Conservation (phyloP, 2,329 filamentous ascomycete species). For the Hirsutella thompsonii region DNA sequence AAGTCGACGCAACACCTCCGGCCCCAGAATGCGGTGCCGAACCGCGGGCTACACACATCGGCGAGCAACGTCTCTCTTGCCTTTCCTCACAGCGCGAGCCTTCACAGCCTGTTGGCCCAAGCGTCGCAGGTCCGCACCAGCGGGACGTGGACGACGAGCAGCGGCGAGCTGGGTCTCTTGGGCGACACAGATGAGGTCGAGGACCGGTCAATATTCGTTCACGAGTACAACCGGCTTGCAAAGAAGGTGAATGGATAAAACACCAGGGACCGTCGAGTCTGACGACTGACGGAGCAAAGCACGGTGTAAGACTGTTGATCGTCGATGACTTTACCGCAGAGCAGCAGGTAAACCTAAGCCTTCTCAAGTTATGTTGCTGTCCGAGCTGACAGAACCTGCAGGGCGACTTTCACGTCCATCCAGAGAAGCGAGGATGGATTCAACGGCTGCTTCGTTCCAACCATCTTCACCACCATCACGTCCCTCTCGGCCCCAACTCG, state of each 20-base stretch:
- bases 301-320: constrained; percentile 34
- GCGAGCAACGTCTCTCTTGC: constrained; percentile 13
- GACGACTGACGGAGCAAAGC: constrained; percentile 20
- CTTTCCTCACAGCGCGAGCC: constrained; percentile 12
- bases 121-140: constrained; percentile 24
- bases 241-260: constrained; percentile 29
- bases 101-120: constrained; percentile 11
- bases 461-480: constrained; percentile 7
- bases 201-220: constrained; percentile 33
- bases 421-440: constrained; percentile 23
- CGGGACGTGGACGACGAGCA: constrained; percentile 45
- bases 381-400: constrained; percentile 2
- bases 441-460: constrained; percentile 20
- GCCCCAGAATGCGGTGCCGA: constrained; percentile 4
- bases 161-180: constrained; percentile 31
- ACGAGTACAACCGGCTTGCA: constrained; percentile 49
- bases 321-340: constrained; percentile 20
- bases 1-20: constrained; percentile 9
- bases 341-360: constrained; percentile 2
- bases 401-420: constrained; percentile 8
- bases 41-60: constrained; percentile 9
- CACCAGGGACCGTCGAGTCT: background rate
- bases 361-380: background rate
- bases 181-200: constrained; percentile 37
- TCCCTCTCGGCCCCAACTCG: constrained; percentile 3